These are phyloP conservation scores for Platanthera zijinensis DNA, from an alignment of 106 monocot genomes.

Conservation along the genomic window DNA sequence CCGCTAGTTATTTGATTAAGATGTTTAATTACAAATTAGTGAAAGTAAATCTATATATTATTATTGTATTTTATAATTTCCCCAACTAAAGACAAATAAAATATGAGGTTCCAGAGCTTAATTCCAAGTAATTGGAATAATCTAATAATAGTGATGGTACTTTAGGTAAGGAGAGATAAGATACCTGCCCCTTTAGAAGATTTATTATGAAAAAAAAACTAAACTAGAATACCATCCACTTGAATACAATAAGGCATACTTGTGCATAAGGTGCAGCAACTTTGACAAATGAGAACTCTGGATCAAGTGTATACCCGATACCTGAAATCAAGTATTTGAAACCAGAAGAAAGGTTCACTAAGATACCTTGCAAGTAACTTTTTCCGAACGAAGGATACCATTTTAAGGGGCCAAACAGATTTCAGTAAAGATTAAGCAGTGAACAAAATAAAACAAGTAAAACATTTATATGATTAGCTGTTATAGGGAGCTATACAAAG, in stretches of 20 bases:
- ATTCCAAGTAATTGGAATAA: background rate
- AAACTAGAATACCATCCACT: background rate
- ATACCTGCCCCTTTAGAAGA: background rate
- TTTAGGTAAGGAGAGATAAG: background rate
- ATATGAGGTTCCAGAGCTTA: background rate
- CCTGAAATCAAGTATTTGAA: slow-evolving; percentile 34
- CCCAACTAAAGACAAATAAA: background rate
- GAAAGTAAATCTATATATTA: no score
- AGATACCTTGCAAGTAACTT: background rate
- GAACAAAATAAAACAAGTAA: background rate
- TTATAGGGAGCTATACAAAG: background rate
- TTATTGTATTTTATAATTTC: no score
- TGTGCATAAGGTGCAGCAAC: slow-evolving; percentile 91
- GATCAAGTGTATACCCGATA: slow-evolving; percentile 84
- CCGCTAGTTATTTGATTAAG: no score
- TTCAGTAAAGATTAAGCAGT: background rate
- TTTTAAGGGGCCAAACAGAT: background rate
- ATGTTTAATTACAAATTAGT: no score
- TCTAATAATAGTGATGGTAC: background rate
- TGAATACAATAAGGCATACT: slow-evolving; percentile 27
- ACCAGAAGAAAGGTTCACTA: slow-evolving; percentile 5
- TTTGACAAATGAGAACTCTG: slow-evolving; percentile 89
- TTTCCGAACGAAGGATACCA: background rate
- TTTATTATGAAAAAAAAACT: slow-evolving; percentile 3
- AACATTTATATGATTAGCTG: background rate